Evolutionary conservation across 352 stramenopile genomes (phyloP), one percentile per base, ranked within the genome.

Genomic region (Phytophthora pinifolia): DNA sequence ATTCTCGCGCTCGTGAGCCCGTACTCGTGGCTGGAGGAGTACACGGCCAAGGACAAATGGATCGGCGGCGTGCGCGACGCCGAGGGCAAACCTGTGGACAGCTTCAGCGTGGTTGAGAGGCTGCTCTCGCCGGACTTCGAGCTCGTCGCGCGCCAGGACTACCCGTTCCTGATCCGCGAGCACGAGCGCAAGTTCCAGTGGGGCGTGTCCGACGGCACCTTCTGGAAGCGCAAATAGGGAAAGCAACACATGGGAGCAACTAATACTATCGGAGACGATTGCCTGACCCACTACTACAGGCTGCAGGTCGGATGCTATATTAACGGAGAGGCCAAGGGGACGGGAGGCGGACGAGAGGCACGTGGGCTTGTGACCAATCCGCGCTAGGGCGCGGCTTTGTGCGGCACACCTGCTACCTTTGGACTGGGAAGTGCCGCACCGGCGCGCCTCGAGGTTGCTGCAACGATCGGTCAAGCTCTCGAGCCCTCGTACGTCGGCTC

Each of bases 21-120:
- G 27, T 99, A 98, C 73, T 98, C 90, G 46, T 99, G 96, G 96
- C 70, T 99, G 44, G 84, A 97, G 55, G 92, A 99, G 62, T 99
- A 98, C 75, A 99, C 96, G 7, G 64, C 79, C n/a, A 84, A 88
- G 50, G 74, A 91, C 31, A 82, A 95, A 47, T 96, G 88, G 88
- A 89, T 96, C 54, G 87, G 86, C 12, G 87, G 62, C 9, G 63
- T 74, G 12, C 55, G 69, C 2, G 74, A 79, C 31, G 59, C 48
- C 4, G 49, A 80, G 14, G 73, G 70, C 14, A 58, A 72, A n/a
- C 65, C 66, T 9, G 71, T 83, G 9, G 79, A 86, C 59, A 92
- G 80, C 60, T 91, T 90, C 46, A 65, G 72, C 43, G 72, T 84
- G 27, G 74, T 96, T 6, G 56, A 82, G 46, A 46, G 61, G 38